A percentile compares a stretch with the other conserved stretches of the same genome.
These are phyloP conservation scores for Annona squamosa DNA, from an alignment of 164 flowering plant species.

Conservation along the genomic window DNA sequence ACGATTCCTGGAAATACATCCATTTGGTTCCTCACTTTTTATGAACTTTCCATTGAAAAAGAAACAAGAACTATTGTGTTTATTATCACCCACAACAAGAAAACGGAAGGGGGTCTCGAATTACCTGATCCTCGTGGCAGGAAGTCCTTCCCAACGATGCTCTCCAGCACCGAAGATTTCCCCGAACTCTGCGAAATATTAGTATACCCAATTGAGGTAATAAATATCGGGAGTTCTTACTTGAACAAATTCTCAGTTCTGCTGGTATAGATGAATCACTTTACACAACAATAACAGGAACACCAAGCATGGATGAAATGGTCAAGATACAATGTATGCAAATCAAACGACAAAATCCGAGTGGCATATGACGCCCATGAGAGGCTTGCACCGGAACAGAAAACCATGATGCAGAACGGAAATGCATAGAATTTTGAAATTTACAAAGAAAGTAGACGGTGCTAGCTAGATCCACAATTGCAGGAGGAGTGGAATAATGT, in stretches of 20 bases:
- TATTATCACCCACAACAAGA: not conserved
- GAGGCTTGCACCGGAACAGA: not conserved
- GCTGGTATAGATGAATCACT: not conserved
- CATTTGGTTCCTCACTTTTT: not conserved
- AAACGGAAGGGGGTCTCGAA: not conserved
- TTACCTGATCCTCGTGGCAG: constrained; percentile 85
- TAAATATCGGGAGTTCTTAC: not conserved
- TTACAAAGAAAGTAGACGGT: not conserved
- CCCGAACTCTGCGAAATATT: constrained; percentile 53
- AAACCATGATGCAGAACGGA: not conserved
- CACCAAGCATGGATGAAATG: no score
- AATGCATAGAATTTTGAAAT: not conserved
- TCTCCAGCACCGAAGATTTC: constrained; percentile 76
- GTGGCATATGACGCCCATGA: not conserved
- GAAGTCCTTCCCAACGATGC: constrained; percentile 78
- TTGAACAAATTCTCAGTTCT: not conserved
- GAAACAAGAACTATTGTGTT: not conserved
- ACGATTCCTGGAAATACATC: constrained; percentile 62
- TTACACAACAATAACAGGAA: not conserved
- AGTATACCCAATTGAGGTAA: not conserved
- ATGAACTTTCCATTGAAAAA: constrained; percentile 22
- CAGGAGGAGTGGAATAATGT: no score
- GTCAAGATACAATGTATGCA: no score
- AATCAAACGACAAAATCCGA: no score
- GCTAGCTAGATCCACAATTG: no score